Evolutionary conservation across 805 yeast species (phyloP).

Genomic region (Metschnikowia lachancei): DNA sequence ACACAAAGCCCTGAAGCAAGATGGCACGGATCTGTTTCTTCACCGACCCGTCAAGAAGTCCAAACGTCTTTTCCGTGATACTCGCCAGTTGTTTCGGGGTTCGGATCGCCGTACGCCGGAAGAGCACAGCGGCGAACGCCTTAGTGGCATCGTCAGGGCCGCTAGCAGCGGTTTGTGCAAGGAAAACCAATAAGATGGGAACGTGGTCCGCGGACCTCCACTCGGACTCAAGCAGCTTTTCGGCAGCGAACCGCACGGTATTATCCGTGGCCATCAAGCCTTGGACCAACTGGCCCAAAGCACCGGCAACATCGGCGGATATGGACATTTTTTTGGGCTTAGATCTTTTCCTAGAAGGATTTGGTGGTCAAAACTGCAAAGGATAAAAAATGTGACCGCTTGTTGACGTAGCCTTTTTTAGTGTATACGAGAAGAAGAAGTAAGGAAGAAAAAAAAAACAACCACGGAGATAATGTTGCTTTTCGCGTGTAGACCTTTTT

Average conservation of each 20-base stretch:
- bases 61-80: slow-evolving; percentile 76
- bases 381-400: no score
- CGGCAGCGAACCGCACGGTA: slow-evolving; percentile 72
- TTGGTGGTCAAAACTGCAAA: no score
- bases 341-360: no score
- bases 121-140: slow-evolving; percentile 74
- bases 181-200: slow-evolving; percentile 67
- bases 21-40: slow-evolving; percentile 60
- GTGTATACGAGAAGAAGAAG: no score
- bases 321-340: not conserved
- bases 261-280: slow-evolving; percentile 82
- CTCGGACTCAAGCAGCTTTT: slow-evolving; percentile 62
- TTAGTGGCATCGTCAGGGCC: slow-evolving; percentile 60
- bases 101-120: slow-evolving; percentile 80
- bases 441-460: no score
- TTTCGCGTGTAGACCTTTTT: no score
- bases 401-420: no score
- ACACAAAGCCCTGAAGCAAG: slow-evolving; percentile 69
- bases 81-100: slow-evolving; percentile 66
- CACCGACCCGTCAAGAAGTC: slow-evolving; percentile 58
- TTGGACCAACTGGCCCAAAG: slow-evolving; percentile 18
- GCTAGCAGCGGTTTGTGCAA: slow-evolving; percentile 72
- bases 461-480: no score
- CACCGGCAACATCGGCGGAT: slow-evolving; percentile 9
- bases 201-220: slow-evolving; percentile 73